A percentile compares a stretch with the other conserved stretches of the same genome.
Conservation (phyloP, 306 rosid species). For the Sicyos baderoa region DNA sequence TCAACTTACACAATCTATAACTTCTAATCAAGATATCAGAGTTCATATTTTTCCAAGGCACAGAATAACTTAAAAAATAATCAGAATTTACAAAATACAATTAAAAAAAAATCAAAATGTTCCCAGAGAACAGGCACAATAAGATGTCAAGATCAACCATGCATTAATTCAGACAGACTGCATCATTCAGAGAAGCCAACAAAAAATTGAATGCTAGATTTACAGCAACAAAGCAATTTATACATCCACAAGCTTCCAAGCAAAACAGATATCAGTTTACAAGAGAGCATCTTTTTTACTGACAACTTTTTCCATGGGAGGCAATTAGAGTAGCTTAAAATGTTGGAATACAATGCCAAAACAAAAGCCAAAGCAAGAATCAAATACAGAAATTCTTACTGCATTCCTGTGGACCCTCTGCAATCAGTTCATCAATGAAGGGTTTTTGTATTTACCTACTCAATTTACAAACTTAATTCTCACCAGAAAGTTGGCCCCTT, state of each 20-base stretch:
- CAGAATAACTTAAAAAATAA: neutral
- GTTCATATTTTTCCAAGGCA: neutral
- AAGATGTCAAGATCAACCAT: constrained; percentile 11
- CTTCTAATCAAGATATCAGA: too few relatives aligned
- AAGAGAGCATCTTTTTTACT: constrained; percentile 3
- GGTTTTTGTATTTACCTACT: constrained; percentile 4
- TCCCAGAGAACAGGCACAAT: constrained; percentile 1
- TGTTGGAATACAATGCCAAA: constrained; percentile 6
- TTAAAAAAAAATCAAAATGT: constrained; percentile 9
- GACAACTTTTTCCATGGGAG: constrained; percentile 7
- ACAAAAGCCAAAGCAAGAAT: constrained; percentile 1
- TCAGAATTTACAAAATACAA: neutral
- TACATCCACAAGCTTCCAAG: constrained; percentile 4
- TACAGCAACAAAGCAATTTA: constrained; percentile 7
- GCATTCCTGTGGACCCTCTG: neutral
- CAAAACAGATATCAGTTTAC: constrained; percentile 14
- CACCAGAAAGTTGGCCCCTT: constrained; percentile 1
- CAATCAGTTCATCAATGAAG: neutral
- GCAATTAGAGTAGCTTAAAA: neutral
- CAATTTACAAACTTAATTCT: neutral
- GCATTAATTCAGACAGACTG: constrained; percentile 7
- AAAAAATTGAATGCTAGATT: neutral
- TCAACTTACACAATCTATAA: too few relatives aligned
- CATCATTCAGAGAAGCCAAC: neutral
- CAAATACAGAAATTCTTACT: neutral